These are phyloP conservation scores for Cyphellophora europaea DNA, from an alignment of 2,329 filamentous ascomycete genomes.

Conservation along the genomic window DNA sequence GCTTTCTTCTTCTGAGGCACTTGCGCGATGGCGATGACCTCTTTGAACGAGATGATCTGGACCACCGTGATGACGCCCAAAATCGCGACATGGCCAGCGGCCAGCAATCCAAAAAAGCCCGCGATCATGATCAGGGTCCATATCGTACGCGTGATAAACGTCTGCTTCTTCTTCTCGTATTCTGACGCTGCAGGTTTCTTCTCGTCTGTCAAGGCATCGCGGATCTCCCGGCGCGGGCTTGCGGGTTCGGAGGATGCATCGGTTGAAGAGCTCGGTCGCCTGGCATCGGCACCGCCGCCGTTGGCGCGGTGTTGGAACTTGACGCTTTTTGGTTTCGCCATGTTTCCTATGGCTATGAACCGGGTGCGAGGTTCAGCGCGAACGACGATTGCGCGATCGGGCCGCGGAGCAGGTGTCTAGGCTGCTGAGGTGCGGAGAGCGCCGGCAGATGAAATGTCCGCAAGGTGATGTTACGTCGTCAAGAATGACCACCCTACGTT, in stretches of 20 bases:
- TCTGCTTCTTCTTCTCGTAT: conserved; percentile 97
- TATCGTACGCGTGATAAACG: conserved; percentile 91
- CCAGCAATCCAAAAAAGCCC: conserved; percentile 82
- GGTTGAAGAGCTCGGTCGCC: conserved; percentile 46
- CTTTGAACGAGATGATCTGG: conserved; percentile 97
- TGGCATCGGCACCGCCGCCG: conserved; percentile 32
- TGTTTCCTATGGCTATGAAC: conserved; percentile 21
- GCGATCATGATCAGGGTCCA: conserved; percentile 98
- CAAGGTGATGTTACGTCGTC: too few relatives aligned
- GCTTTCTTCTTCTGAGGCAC: conserved; percentile 86
- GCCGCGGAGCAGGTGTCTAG: too few relatives aligned
- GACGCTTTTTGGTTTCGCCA: conserved; percentile 49
- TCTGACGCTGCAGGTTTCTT: conserved; percentile 47
- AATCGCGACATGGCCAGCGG: conserved; percentile 96
- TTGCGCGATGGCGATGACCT: conserved; percentile 95
- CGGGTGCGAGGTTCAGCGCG: conserved; percentile 1
- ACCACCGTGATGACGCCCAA: conserved; percentile 85
- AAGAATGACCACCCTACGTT: too few relatives aligned
- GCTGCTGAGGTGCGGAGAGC: too few relatives aligned
- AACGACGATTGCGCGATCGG: too few relatives aligned
- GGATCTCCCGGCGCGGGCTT: conserved; percentile 32
- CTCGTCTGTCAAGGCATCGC: conserved; percentile 26
- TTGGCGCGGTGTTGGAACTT: conserved; percentile 46
- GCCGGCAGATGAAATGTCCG: too few relatives aligned
- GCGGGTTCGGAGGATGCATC: conserved; percentile 40